phyloP scores from a whole-genome alignment of 495 filamentous ascomycete species.

The Aspergillus sclerotiicarbonarius region DNA sequence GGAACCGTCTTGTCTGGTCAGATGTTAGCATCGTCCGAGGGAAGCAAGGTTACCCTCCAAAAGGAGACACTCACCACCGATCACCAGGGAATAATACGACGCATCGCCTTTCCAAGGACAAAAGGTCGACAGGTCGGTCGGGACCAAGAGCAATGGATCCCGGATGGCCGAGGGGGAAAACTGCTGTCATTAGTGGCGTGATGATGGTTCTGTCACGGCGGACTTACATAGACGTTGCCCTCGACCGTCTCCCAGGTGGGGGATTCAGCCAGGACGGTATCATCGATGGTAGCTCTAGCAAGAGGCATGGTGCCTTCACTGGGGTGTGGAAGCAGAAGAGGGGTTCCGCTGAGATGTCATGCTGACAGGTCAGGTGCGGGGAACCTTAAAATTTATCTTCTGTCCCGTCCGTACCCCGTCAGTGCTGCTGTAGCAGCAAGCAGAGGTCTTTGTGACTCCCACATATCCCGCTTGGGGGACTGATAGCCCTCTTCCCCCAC shows the following conservation, averaged over 20 bases:
- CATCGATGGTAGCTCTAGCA: conserved; percentile 59
- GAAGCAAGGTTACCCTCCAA: too few relatives aligned
- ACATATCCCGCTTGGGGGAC: too few relatives aligned
- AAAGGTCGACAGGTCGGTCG: conserved; percentile 48
- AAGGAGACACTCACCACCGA: conserved; percentile 43
- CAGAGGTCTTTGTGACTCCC: too few relatives aligned
- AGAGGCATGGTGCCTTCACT: conserved; percentile 35
- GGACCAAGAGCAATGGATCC: conserved; percentile 45
- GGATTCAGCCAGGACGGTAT: conserved; percentile 57
- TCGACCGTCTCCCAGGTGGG: conserved; percentile 64
- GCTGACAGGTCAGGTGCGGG: too few relatives aligned
- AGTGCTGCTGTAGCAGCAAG: too few relatives aligned
- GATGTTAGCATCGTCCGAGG: neutral
- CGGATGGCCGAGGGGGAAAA: conserved; percentile 37
- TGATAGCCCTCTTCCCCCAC: too few relatives aligned
- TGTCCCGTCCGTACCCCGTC: too few relatives aligned
- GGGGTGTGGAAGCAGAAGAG: too few relatives aligned
- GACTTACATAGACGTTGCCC: conserved; percentile 67
- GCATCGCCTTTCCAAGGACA: conserved; percentile 73
- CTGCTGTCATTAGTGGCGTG: conserved; percentile 22
- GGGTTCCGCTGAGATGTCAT: too few relatives aligned
- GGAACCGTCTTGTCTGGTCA: conserved; percentile 46
- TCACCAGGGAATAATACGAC: conserved; percentile 62
- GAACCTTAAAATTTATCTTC: too few relatives aligned
- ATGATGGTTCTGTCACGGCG: neutral